Evolutionary conservation across 495 filamentous ascomycete genomes (phyloP).

Genomic region (Hyaloscypha bicolor): DNA sequence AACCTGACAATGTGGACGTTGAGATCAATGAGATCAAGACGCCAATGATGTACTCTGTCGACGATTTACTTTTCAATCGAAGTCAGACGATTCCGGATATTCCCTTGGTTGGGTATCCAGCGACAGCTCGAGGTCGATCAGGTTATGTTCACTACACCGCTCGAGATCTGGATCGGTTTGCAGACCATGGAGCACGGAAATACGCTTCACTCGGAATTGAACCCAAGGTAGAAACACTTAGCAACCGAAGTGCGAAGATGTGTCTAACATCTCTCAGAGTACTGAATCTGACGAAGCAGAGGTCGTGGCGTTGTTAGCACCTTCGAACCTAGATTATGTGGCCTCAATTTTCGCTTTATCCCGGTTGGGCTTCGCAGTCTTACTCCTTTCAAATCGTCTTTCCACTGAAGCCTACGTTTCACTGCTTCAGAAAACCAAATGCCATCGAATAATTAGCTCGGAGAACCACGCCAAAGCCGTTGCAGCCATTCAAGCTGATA

Average conservation of each 20-base stretch:
- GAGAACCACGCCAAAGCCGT: conserved; percentile 19
- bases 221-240: conserved; percentile 15
- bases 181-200: conserved; percentile 37
- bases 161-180: conserved; percentile 38
- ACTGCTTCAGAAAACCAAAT: conserved; percentile 42
- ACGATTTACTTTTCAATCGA: conserved; percentile 36
- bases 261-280: background rate
- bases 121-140: conserved; percentile 12
- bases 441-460: conserved; percentile 31
- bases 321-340: conserved; percentile 57
- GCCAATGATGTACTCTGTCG: conserved; percentile 28
- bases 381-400: conserved; percentile 63
- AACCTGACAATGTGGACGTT: background rate
- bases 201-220: conserved; percentile 21
- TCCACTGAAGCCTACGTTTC: conserved; percentile 47
- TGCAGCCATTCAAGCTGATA: conserved; percentile 8
- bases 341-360: conserved; percentile 59
- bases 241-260: too few relatives aligned
- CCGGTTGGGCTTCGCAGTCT: conserved; percentile 57
- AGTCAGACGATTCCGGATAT: conserved; percentile 31
- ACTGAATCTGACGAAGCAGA: conserved; percentile 15
- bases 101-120: conserved; percentile 41
- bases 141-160: conserved; percentile 42
- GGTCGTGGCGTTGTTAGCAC: conserved; percentile 56
- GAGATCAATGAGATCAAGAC: conserved; percentile 7